phyloP scores from a whole-genome alignment of 1,284 basidiomycete species.

The Fomitiporia mediterranea region DNA sequence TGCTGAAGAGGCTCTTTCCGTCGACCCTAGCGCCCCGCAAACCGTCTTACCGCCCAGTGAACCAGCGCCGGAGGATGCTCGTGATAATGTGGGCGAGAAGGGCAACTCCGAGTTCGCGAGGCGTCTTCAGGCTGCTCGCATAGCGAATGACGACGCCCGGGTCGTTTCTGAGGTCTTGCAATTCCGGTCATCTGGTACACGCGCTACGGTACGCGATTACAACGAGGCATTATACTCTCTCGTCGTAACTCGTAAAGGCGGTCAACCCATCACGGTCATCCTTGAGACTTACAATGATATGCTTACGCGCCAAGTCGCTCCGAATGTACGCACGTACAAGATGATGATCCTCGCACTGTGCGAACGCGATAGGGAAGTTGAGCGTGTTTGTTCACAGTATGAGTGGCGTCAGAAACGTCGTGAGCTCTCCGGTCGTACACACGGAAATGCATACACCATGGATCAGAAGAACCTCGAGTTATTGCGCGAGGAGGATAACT shows the following conservation, averaged over 20 bases:
- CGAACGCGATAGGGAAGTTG: slow-evolving; percentile 69
- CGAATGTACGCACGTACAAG: slow-evolving; percentile 67
- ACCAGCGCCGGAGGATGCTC: slow-evolving; percentile 6
- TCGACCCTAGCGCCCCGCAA: slow-evolving; percentile 24
- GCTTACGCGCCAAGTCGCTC: slow-evolving; percentile 59
- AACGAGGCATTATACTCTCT: slow-evolving; percentile 65
- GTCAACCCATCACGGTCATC: slow-evolving; percentile 56
- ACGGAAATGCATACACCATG: slow-evolving; percentile 24
- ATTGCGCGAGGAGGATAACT: slow-evolving; percentile 64
- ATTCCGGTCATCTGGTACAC: slow-evolving; percentile 20
- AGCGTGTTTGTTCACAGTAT: slow-evolving; percentile 41
- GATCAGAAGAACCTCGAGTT: slow-evolving; percentile 35
- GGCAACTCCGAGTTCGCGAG: background rate
- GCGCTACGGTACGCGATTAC: slow-evolving; percentile 44
- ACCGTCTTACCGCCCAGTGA: slow-evolving; percentile 18
- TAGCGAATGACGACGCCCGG: slow-evolving; percentile 18
- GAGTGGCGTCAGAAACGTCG: slow-evolving; percentile 37
- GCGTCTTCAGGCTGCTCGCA: slow-evolving; percentile 17
- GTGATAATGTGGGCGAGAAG: slow-evolving; percentile 11
- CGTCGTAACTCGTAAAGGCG: slow-evolving; percentile 40
- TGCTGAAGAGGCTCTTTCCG: slow-evolving; percentile 20
- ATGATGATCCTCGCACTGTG: slow-evolving; percentile 67
- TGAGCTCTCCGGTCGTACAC: slow-evolving; percentile 24
- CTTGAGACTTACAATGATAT: slow-evolving; percentile 76
- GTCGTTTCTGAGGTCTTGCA: slow-evolving; percentile 22